phyloP scores from a whole-genome alignment of 2,329 filamentous ascomycete genomes.

The Diaporthe citrichinensis region DNA sequence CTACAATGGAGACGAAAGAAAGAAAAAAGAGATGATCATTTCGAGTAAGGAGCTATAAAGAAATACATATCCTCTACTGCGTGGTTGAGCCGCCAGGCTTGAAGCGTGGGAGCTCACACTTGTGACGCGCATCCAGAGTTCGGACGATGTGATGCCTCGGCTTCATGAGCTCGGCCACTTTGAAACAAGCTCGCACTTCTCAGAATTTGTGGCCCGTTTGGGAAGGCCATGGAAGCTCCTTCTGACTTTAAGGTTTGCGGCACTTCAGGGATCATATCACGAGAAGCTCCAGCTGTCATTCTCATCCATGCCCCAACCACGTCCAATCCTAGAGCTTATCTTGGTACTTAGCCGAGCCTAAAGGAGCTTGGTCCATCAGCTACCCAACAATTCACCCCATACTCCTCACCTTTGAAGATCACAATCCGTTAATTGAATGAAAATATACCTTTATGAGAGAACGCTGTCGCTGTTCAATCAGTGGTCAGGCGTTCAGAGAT shows the following conservation, averaged over 20 bases:
- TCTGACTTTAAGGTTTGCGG: not conserved
- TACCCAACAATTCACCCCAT: not conserved
- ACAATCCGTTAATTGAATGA: not conserved
- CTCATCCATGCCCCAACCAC: not conserved
- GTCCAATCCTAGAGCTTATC: not conserved
- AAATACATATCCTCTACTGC: not conserved
- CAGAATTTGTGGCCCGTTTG: not conserved
- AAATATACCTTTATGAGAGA: not conserved
- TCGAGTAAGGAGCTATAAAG: not conserved
- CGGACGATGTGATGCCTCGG: conserved; percentile 29
- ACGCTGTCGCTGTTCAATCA: not conserved
- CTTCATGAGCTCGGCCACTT: conserved; percentile 6
- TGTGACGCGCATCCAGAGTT: conserved; percentile 1
- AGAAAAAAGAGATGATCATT: not conserved
- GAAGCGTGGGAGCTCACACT: not conserved
- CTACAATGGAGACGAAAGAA: not conserved
- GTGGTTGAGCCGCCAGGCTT: not conserved
- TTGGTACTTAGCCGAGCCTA: not conserved
- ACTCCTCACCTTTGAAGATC: not conserved
- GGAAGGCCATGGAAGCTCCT: not conserved
- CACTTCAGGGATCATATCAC: not conserved
- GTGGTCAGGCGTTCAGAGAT: not conserved
- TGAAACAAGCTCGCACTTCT: not conserved
- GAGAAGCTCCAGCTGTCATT: not conserved
- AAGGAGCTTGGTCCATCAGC: not conserved